Base-by-base conservation (phyloP, 441 rosid species). In the Geranium incanum region DNA sequence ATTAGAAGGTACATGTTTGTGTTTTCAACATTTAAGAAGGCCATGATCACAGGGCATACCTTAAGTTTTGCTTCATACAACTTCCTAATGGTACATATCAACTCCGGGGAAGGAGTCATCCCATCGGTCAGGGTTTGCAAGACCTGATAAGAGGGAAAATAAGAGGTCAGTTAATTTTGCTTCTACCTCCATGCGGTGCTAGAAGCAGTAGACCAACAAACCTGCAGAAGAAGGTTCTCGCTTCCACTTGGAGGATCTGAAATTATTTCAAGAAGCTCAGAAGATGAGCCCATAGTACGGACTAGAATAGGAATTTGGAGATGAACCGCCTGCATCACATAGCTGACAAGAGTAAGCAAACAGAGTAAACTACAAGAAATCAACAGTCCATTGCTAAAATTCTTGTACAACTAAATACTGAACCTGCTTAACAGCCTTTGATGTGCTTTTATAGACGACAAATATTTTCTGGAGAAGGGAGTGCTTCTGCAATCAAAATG, bases 161-260 rank as follows among this genome's bases (percentile, higher is more conserved):
- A 55, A 69, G 67, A 68, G 71, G 57, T 68, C 77, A 72, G 78
- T 11, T 68, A 67, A 13, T 66, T 21, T 52, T 69, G 43, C 71
- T 72, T 23, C 71, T 66, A 78, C 65, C 72, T 48, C 68, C 73
- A 52, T 55, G 67, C 59, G 66, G 66, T 50, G 48, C 55, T 39
- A 75, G 33, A 66, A 66, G 68, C 71, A 75, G 71, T 69, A 76
- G 78, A 76, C 62, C 36, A 72, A 43, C 75, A 69, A 74, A 93
- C 99, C 97, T 91, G 97, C 82, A 84, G 77, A 52, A 95, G 83
- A 83, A 95, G 99, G 81, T 81, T 80, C 79, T 88, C 87, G 69
- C 98, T 93, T 82, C 97, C 99, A 83, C 65, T 78, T 21, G 98
- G 97, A 77, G 97, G 97, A 80, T 95, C 98, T 68, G 97, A 85